Conservation (phyloP, 75 land plant genomes). For the Gnetum montanum region DNA sequence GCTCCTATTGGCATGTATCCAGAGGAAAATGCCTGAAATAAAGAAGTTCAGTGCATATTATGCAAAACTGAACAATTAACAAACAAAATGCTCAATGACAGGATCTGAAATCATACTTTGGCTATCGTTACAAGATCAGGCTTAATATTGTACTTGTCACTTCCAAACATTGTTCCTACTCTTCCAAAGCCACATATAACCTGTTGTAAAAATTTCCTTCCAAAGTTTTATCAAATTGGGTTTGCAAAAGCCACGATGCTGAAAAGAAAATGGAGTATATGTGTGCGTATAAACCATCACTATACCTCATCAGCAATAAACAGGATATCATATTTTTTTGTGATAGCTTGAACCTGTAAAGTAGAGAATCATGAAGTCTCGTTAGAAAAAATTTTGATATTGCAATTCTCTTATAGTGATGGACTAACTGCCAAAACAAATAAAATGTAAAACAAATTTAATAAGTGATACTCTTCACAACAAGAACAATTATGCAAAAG, state of each 20-base stretch:
- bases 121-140: conserved; percentile 95
- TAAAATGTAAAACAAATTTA: not conserved
- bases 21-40: conserved; percentile 81
- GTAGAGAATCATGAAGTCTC: not conserved
- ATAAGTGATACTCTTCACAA: not conserved
- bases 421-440: not conserved
- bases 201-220: too few species aligned
- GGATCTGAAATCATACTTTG: conserved; percentile 41
- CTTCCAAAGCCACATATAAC: conserved; percentile 98
- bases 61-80: not conserved
- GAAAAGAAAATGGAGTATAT: conserved; percentile 1
- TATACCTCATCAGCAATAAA: conserved; percentile 98
- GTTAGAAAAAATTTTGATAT: not conserved
- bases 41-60: not conserved
- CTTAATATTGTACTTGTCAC: conserved; percentile 83
- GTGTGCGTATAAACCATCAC: too few species aligned
- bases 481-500: not conserved
- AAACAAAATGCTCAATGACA: not conserved
- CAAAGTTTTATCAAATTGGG: too few species aligned
- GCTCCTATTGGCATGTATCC: conserved; percentile 95
- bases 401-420: not conserved
- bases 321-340: conserved; percentile 91
- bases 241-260: too few species aligned
- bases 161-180: conserved; percentile 93
- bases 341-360: conserved; percentile 78